Base-by-base conservation (phyloP, 768 basidiomycete species). In the Lactarius pseudohatsudake region DNA sequence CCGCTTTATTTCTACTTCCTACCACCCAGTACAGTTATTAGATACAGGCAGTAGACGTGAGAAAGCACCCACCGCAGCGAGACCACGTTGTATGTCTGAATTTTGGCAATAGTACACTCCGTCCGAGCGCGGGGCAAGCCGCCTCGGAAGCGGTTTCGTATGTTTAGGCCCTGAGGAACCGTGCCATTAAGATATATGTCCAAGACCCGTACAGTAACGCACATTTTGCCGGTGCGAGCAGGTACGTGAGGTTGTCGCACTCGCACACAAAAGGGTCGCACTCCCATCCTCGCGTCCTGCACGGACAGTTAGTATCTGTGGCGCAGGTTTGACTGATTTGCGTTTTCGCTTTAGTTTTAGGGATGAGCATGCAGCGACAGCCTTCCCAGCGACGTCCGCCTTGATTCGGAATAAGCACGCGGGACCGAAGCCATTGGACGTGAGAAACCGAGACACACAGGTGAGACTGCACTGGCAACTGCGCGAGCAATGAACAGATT, bases 241-340 rank as follows among this genome's bases (percentile, higher is more conserved):
- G 18, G 26, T 9, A 32, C 85, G 73, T 80, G 62, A 81, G 78
- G 67, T 78, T 76, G 72, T 88, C 88, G 15, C 76, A 76, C 13
- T 70, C 7, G 67, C 90, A 92, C 10, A 89, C 64, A 41, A 85
- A 85, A 3, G 88, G 87, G 73, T 90, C 88, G 65, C 90, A 92
- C 73, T 91, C 90, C 41, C 85, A 79, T 10, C 76, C 72, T 0
- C 79, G 76, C 26, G 70, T 74, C 58, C 75, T 77, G 72, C 90
- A 92, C 10, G 81, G 79, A 69, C 90, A 91, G 4, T 75, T 36
- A 9, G 4, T 75, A 20, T 53, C 16, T 72, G 68, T 2, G 75
- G 81, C n/a, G 72, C 74, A 75, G 79, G 84, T 22, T 70, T 72
- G 59, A 4, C 15, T 34, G 13, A 22, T 57, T 65, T 3, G 72